Conservation (phyloP, 805 yeast genomes). For the Yamadazyma insecticola region DNA sequence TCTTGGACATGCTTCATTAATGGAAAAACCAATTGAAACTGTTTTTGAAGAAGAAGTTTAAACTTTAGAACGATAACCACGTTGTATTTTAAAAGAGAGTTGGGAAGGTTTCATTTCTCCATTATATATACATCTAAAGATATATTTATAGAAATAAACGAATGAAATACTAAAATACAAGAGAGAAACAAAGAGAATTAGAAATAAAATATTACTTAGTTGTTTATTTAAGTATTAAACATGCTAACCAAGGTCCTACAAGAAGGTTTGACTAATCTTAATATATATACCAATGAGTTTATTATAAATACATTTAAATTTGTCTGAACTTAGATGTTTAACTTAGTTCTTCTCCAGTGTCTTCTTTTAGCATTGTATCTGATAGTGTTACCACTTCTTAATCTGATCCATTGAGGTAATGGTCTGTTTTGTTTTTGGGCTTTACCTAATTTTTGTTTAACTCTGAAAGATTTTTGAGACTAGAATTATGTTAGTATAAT, state of each 20-base stretch:
- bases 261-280: background rate
- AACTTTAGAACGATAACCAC: no score
- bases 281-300: background rate
- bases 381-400: constrained; percentile 95
- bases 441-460: constrained; percentile 98
- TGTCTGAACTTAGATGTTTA: constrained; percentile 83
- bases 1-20: constrained; percentile 78
- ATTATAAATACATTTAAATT: constrained; percentile 1
- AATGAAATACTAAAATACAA: no score
- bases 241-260: constrained; percentile 4
- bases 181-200: no score
- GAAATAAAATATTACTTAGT: no score
- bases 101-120: no score
- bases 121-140: no score
- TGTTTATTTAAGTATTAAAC: no score
- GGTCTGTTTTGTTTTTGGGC: constrained; percentile 99
- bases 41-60: constrained; percentile 80
- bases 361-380: constrained; percentile 99
- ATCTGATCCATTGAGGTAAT: constrained; percentile 99
- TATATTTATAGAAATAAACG: no score
- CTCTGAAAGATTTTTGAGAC: constrained; percentile 94
- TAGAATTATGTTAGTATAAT: constrained; percentile 35
- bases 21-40: constrained; percentile 95
- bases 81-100: no score
- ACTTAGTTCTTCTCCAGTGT: constrained; percentile 99